Evolutionary conservation across 805 yeast species (phyloP).

Genomic region (Wickerhamiella bombiphila): DNA sequence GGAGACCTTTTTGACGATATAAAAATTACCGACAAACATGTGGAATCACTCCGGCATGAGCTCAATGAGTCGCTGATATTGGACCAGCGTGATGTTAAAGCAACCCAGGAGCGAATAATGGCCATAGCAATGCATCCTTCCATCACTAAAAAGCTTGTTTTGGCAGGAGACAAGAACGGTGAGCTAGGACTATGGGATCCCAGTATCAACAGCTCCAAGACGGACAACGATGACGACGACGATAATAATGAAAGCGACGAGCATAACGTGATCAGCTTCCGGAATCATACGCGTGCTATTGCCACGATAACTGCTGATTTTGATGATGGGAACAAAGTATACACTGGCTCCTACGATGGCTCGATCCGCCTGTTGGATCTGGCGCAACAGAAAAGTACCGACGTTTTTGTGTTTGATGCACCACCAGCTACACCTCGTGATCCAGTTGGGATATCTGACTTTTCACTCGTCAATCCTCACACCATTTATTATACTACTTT

Average conservation of each 20-base stretch:
- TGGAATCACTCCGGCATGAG: too few species aligned
- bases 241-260: conserved; percentile 25
- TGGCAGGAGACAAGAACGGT: conserved; percentile 88
- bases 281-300: conserved; percentile 63
- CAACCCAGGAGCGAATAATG: conserved; percentile 55
- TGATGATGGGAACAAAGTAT: conserved; percentile 37
- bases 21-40: conserved; percentile 36
- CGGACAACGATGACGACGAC: conserved; percentile 25
- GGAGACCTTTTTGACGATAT: conserved; percentile 32
- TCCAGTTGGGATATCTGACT: conserved; percentile 60
- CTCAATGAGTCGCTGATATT: conserved; percentile 44
- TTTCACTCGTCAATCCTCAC: conserved; percentile 42
- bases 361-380: conserved; percentile 63
- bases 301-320: conserved; percentile 45
- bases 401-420: conserved; percentile 38
- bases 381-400: conserved; percentile 41
- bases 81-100: conserved; percentile 55
- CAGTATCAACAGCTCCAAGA: too few species aligned
- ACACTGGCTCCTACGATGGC: conserved; percentile 78
- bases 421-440: conserved; percentile 15
- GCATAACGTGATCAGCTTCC: conserved; percentile 40
- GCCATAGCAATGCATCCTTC: conserved; percentile 68
- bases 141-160: conserved; percentile 39
- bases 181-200: conserved; percentile 81
- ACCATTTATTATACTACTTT: conserved; percentile 61